phyloP scores from a whole-genome alignment of 2,329 filamentous ascomycete species.

The Orbilia oligospora region DNA sequence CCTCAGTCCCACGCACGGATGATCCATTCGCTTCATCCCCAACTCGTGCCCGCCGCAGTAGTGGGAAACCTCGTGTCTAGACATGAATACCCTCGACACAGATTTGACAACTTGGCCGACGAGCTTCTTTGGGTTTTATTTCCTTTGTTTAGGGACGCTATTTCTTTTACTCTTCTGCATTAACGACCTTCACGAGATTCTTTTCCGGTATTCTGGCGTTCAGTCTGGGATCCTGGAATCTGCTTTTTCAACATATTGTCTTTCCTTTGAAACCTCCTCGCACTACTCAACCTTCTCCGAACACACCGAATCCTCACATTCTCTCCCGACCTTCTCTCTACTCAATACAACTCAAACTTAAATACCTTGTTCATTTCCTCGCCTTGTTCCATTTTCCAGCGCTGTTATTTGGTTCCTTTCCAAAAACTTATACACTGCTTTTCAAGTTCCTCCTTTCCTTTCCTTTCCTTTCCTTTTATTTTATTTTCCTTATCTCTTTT shows the following conservation, averaged over 20 bases:
- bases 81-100: conserved; percentile 3
- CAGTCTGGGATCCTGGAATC: conserved; percentile 39
- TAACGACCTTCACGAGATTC: conserved; percentile 51
- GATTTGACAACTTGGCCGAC: background rate
- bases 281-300: background rate
- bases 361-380: conserved; percentile 20
- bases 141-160: conserved; percentile 24
- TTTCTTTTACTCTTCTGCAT: conserved; percentile 26
- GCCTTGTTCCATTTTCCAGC: conserved; percentile 41
- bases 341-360: conserved; percentile 30
- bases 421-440: conserved; percentile 5
- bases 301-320: background rate
- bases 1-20: conserved; percentile 25
- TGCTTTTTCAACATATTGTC: conserved; percentile 16
- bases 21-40: conserved; percentile 32
- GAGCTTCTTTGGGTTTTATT: conserved; percentile 16
- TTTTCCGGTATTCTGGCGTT: conserved; percentile 46
- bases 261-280: background rate
- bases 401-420: conserved; percentile 17
- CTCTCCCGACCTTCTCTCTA: background rate
- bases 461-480: too few relatives aligned
- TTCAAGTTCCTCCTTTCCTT: background rate
- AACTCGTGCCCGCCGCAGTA: conserved; percentile 41
- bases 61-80: conserved; percentile 47
- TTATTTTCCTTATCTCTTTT: conserved; percentile 12